These are phyloP conservation scores for Boletus rubropictus DNA, from an alignment of 768 basidiomycete genomes.

Conservation along the genomic window DNA sequence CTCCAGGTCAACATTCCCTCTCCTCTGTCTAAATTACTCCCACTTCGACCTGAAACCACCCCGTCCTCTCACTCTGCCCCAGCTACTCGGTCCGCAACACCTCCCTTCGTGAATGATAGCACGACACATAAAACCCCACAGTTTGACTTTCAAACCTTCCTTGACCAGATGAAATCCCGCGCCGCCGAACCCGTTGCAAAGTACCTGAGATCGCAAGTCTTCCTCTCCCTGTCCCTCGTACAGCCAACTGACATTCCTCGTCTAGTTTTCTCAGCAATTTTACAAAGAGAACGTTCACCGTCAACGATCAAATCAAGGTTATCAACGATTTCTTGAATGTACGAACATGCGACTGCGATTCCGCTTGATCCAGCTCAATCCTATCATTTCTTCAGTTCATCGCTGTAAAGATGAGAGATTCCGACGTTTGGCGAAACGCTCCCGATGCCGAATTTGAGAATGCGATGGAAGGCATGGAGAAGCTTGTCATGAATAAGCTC, in stretches of 20 bases:
- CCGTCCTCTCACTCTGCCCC: slow-evolving; percentile 10
- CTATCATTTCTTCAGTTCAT: slow-evolving; percentile 64
- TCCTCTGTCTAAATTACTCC: neutral
- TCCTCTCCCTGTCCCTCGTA: neutral
- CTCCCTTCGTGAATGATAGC: slow-evolving; percentile 12
- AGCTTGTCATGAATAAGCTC: slow-evolving; percentile 96
- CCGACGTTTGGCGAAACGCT: slow-evolving; percentile 76
- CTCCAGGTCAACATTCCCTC: neutral
- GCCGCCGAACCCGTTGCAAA: slow-evolving; percentile 90
- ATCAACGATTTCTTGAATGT: slow-evolving; percentile 91
- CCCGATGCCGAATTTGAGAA: slow-evolving; percentile 88
- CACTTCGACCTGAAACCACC: neutral
- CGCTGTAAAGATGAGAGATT: slow-evolving; percentile 75
- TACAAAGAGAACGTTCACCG: slow-evolving; percentile 83
- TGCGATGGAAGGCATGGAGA: slow-evolving; percentile 98
- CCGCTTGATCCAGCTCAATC: slow-evolving; percentile 9
- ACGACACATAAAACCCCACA: slow-evolving; percentile 35
- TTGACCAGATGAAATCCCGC: slow-evolving; percentile 89
- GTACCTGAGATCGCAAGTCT: slow-evolving; percentile 87
- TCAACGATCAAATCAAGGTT: slow-evolving; percentile 90
- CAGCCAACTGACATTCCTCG: neutral
- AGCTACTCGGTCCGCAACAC: slow-evolving; percentile 24
- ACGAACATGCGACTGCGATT: slow-evolving; percentile 6
- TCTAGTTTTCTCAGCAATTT: slow-evolving; percentile 89
- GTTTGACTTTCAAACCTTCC: slow-evolving; percentile 92